Conservation (phyloP, 2,329 filamentous ascomycete species). For the Aspergillus aculeatus region DNA sequence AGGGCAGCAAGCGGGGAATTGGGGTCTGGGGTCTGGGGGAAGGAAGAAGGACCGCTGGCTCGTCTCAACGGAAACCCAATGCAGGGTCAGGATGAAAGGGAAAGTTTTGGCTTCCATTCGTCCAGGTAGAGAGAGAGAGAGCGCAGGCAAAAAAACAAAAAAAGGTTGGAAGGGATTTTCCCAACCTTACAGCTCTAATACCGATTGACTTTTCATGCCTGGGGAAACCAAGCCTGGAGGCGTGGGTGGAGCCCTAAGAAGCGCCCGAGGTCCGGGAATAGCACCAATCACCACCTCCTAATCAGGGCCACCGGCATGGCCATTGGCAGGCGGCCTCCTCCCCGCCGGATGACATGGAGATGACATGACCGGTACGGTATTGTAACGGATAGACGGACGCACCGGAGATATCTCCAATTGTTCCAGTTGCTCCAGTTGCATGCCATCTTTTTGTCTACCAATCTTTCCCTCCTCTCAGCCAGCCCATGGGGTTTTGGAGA, state of each 20-base stretch:
- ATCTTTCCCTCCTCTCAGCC: not conserved
- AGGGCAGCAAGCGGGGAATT: not conserved
- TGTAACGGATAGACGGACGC: not conserved
- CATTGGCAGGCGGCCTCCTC: not conserved
- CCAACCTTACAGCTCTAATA: constrained; percentile 4
- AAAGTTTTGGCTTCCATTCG: not conserved
- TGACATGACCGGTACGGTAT: not conserved
- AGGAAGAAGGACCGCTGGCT: not conserved
- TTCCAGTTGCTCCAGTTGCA: too few species aligned
- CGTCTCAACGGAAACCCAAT: not conserved
- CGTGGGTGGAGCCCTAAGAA: not conserved
- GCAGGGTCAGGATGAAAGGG: not conserved
- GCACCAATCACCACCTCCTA: not conserved
- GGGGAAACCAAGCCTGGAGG: constrained; percentile 2
- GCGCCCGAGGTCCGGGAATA: constrained; percentile 5
- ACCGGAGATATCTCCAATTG: not conserved
- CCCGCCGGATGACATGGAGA: not conserved
- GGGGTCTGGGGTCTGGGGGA: not conserved
- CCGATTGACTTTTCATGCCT: constrained; percentile 5
- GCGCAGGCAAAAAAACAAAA: not conserved
- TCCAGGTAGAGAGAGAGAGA: not conserved
- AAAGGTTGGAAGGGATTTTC: not conserved
- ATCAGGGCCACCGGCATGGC: not conserved
- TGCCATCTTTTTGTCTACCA: not conserved
- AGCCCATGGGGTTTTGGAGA: not conserved